phyloP scores from a whole-genome alignment of 495 filamentous ascomycete species.

The Aspergillus sparsus region DNA sequence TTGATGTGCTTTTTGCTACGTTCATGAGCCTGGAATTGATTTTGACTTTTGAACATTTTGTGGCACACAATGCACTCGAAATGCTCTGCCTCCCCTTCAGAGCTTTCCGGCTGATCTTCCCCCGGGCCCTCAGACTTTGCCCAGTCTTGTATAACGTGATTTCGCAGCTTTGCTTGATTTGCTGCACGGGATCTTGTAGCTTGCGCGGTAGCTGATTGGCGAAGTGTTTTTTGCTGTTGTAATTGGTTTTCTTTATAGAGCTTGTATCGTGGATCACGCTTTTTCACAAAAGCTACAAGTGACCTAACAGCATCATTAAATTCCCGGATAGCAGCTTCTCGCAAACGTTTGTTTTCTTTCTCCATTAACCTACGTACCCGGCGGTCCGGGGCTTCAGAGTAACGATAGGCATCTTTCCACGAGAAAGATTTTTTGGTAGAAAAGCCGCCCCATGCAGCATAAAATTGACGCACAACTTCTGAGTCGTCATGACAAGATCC shows the following conservation, averaged over 20 bases:
- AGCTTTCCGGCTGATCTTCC: slow-evolving; percentile 61
- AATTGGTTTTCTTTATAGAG: slow-evolving; percentile 68
- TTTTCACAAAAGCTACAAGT: slow-evolving; percentile 87
- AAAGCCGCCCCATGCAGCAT: slow-evolving; percentile 78
- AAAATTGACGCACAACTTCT: slow-evolving; percentile 76
- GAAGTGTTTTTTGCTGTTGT: slow-evolving; percentile 75
- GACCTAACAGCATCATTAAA: slow-evolving; percentile 92
- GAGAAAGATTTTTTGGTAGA: slow-evolving; percentile 81
- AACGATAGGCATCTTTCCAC: slow-evolving; percentile 83
- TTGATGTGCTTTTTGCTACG: slow-evolving; percentile 94
- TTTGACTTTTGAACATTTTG: slow-evolving; percentile 92
- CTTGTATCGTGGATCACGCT: slow-evolving; percentile 84
- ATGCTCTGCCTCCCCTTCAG: slow-evolving; percentile 54
- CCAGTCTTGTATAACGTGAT: slow-evolving; percentile 76
- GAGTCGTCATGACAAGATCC: slow-evolving; percentile 67
- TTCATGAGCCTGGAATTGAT: slow-evolving; percentile 91
- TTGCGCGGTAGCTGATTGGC: slow-evolving; percentile 78
- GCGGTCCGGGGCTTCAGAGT: slow-evolving; percentile 85
- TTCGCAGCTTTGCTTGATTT: slow-evolving; percentile 70
- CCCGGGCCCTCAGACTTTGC: slow-evolving; percentile 56
- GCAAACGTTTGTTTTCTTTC: slow-evolving; percentile 87
- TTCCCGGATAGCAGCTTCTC: slow-evolving; percentile 79
- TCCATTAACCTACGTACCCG: slow-evolving; percentile 83
- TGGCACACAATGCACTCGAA: slow-evolving; percentile 91
- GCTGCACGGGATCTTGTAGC: slow-evolving; percentile 80